These are phyloP conservation scores for Boletus mariae DNA, from an alignment of 1,284 basidiomycete species.

Conservation along the genomic window DNA sequence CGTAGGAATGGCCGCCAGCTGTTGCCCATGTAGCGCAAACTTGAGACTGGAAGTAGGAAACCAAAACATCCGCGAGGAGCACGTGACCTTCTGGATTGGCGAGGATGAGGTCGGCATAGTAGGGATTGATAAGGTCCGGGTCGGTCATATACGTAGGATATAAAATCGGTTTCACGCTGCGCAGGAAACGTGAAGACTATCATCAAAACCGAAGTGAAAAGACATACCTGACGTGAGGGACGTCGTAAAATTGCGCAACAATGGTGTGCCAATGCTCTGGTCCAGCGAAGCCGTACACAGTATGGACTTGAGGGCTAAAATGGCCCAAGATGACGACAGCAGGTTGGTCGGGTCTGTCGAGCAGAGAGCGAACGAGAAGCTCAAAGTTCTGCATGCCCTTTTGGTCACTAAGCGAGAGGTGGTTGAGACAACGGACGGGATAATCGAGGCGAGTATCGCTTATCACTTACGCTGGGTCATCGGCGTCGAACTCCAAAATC, in stretches of 20 bases:
- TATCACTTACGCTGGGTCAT: slow-evolving; percentile 74
- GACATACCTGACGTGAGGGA: slow-evolving; percentile 76
- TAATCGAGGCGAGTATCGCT: not conserved
- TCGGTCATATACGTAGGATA: slow-evolving; percentile 80
- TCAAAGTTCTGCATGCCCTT: slow-evolving; percentile 83
- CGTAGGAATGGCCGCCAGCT: slow-evolving; percentile 62
- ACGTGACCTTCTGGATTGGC: slow-evolving; percentile 79
- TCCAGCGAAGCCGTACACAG: slow-evolving; percentile 77
- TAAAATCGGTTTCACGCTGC: slow-evolving; percentile 74
- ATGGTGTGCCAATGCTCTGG: slow-evolving; percentile 84
- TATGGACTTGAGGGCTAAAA: slow-evolving; percentile 82
- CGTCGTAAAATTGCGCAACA: slow-evolving; percentile 93
- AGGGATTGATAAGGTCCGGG: slow-evolving; percentile 65
- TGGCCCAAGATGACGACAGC: slow-evolving; percentile 90
- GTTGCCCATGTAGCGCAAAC: slow-evolving; percentile 83
- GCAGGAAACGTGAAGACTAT: slow-evolving; percentile 1
- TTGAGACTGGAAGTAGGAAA: slow-evolving; percentile 84
- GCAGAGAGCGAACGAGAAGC: slow-evolving; percentile 84
- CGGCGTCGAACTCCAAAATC: slow-evolving; percentile 88
- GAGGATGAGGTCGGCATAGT: slow-evolving; percentile 82
- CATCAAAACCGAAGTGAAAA: not conserved
- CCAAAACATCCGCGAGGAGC: slow-evolving; percentile 79
- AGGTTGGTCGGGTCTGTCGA: slow-evolving; percentile 83
- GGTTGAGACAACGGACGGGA: slow-evolving; percentile 1
- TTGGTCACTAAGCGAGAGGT: slow-evolving; percentile 49